These are phyloP conservation scores for Plantago major DNA, from an alignment of 257 asterid species.

Conservation along the genomic window DNA sequence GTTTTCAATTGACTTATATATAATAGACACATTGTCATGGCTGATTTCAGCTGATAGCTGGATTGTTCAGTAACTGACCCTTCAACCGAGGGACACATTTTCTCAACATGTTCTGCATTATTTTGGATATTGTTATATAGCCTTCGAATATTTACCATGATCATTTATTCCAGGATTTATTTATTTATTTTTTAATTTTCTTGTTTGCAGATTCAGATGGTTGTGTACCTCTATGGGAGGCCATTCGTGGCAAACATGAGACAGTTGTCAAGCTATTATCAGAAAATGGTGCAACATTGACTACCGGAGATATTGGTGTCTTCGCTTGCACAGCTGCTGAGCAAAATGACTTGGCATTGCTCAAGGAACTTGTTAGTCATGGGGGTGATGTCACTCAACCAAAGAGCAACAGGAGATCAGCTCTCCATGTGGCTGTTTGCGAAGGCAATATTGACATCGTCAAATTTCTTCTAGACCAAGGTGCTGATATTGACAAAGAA, in stretches of 20 bases:
- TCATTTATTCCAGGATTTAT: neutral
- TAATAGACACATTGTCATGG: slow-evolving; percentile 15
- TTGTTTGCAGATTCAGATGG: slow-evolving; percentile 45
- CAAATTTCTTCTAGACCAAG: slow-evolving; percentile 36
- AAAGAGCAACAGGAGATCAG: slow-evolving; percentile 28
- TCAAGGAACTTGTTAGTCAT: slow-evolving; percentile 31
- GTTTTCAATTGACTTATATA: slow-evolving; percentile 17
- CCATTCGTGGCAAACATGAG: slow-evolving; percentile 39
- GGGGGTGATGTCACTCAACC: slow-evolving; percentile 41
- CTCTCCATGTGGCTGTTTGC: slow-evolving; percentile 49
- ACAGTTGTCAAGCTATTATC: slow-evolving; percentile 31
- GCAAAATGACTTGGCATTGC: slow-evolving; percentile 38
- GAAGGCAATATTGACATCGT: slow-evolving; percentile 48
- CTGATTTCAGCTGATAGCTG: slow-evolving; percentile 8
- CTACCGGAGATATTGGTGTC: slow-evolving; percentile 31
- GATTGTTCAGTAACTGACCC: slow-evolving; percentile 19
- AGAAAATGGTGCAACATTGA: slow-evolving; percentile 42
- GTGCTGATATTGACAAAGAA: slow-evolving; percentile 27
- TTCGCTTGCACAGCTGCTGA: slow-evolving; percentile 44
- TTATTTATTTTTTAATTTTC: slow-evolving; percentile 4
- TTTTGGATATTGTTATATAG: neutral
- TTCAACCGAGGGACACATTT: slow-evolving; percentile 14
- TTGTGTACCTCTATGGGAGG: slow-evolving; percentile 63
- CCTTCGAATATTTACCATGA: neutral
- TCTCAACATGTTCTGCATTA: neutral